Base-by-base conservation (phyloP, 2,329 filamentous ascomycete genomes). In the Ophiostoma australiae region DNA sequence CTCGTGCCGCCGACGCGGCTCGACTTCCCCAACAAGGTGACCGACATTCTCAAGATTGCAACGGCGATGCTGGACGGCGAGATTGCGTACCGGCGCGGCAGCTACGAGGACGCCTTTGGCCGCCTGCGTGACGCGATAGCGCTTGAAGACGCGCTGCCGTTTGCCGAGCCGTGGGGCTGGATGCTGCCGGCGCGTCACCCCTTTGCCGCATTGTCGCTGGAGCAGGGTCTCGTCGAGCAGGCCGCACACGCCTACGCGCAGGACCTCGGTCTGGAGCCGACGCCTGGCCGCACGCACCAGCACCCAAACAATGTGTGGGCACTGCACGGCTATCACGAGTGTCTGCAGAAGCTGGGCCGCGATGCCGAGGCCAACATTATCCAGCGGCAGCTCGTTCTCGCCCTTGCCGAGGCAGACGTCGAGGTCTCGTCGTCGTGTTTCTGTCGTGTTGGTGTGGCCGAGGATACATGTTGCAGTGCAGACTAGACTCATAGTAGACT, bases 121-220 rank as follows among this genome's bases (percentile, higher is more conserved):
- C 78, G 82, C 67, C 78, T 88, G 4, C 80, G 80, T n/a, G 79
- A 77, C 27, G 80, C 85, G 0, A 82, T 87, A 31, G 75, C 79
- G 0, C 79, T 84, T 20, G 84, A 87, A 69, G 86, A 87, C 74
- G 76, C 75, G 0, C 80, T 88, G 31, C 82, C 82, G 0, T 88
- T 87, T 72, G 82, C 84, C 35, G 86, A 88, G 75, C 86, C 86
- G 0, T 87, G 85, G 85, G 84, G 83, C 0, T 88, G 86, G 86
- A 87, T 88, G 85, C 83, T 85, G 74, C 86, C 86, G 0, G 82
- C 83, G 0, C 80, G 86, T 20, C 86, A 87, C 77, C 85, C 85
- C 0, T 86, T 85, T 71, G 86, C 82, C 4, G 86, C 85, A 1
- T 79, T 88, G 3, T 74, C 86, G 55, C 78, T 87, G 48, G 86